A percentile compares a stretch with the other conserved stretches of the same genome.
Evolutionary conservation across 1,139 yeast species (phyloP).

Genomic region (Candida sanyaensis): DNA sequence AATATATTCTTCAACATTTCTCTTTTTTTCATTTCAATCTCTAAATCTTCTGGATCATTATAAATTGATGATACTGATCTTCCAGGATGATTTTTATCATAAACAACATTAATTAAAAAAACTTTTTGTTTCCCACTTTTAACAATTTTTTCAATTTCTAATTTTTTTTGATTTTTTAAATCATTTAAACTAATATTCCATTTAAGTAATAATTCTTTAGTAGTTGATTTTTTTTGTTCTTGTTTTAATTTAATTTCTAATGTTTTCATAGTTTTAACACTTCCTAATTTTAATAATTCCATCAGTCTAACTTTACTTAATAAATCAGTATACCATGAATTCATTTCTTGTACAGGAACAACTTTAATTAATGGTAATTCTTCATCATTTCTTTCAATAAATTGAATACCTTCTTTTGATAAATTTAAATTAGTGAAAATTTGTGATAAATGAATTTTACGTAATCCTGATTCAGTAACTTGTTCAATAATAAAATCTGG

Average conservation of each 20-base stretch:
- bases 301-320: slow-evolving; percentile 34
- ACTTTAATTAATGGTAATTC: slow-evolving; percentile 31
- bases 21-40: slow-evolving; percentile 33
- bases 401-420: slow-evolving; percentile 27
- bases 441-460: slow-evolving; percentile 26
- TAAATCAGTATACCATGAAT: slow-evolving; percentile 31
- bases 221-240: slow-evolving; percentile 19
- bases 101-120: background rate
- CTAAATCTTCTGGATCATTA: slow-evolving; percentile 17
- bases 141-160: slow-evolving; percentile 35
- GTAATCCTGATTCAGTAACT: slow-evolving; percentile 24
- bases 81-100: background rate
- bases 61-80: background rate
- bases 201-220: slow-evolving; percentile 33
- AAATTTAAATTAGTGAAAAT: slow-evolving; percentile 35
- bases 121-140: slow-evolving; percentile 29
- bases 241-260: slow-evolving; percentile 12
- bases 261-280: slow-evolving; percentile 31
- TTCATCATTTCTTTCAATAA: slow-evolving; percentile 23
- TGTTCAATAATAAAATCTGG: slow-evolving; percentile 28
- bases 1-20: slow-evolving; percentile 25
- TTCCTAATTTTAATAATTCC: slow-evolving; percentile 37
- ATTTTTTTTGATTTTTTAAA: slow-evolving; percentile 37
- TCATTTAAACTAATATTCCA: slow-evolving; percentile 46
- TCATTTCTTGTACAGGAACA: slow-evolving; percentile 33